Evolutionary conservation across 2,329 filamentous ascomycete genomes (phyloP).

Genomic region (Apiospora hydei): DNA sequence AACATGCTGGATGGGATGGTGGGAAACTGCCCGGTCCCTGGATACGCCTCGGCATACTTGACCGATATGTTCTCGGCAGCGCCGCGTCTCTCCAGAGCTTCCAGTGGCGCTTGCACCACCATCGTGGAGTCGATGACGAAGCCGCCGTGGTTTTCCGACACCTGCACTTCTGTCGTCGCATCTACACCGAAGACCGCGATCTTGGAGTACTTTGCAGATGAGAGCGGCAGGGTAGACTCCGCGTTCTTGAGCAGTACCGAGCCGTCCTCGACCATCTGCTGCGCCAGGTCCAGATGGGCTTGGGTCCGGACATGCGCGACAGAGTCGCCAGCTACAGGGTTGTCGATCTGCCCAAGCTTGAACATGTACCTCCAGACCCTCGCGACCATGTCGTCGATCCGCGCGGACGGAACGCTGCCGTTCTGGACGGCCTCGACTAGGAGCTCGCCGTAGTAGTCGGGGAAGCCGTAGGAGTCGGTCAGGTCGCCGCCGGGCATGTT

Average conservation of each 20-base stretch:
- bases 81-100: conserved; percentile 26
- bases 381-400: conserved; percentile 73
- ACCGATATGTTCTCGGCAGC: conserved; percentile 30
- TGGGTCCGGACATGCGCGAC: conserved; percentile 22
- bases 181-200: conserved; percentile 70
- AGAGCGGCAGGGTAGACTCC: conserved; percentile 56
- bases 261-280: conserved; percentile 56
- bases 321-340: conserved; percentile 19
- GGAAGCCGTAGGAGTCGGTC: conserved; percentile 43
- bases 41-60: conserved; percentile 31
- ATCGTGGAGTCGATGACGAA: conserved; percentile 32
- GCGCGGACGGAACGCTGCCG: conserved; percentile 62
- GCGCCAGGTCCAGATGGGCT: conserved; percentile 20
- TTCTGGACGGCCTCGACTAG: conserved; percentile 62
- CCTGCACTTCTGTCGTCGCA: conserved; percentile 57
- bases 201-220: conserved; percentile 56
- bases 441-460: conserved; percentile 62
- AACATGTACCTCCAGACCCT: conserved; percentile 44
- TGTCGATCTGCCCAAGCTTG: conserved; percentile 21
- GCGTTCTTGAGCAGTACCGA: conserved; percentile 74
- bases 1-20: conserved; percentile 29
- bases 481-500: conserved; percentile 61
- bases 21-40: conserved; percentile 30
- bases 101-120: conserved; percentile 31
- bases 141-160: conserved; percentile 32